phyloP scores from a whole-genome alignment of 805 yeast species.

The Candida lessepsii region DNA sequence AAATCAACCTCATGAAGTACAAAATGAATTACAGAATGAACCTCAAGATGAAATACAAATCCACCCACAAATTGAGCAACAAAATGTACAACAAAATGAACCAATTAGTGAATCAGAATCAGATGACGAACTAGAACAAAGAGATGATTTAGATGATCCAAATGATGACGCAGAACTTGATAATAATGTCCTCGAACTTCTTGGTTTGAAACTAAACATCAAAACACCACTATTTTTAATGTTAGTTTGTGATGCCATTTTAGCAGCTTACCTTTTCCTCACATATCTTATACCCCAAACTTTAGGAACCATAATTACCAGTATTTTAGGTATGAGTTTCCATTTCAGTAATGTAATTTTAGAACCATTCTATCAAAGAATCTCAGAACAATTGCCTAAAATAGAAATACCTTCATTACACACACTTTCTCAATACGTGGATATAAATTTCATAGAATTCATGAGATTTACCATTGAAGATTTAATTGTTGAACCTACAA shows the following conservation, averaged over 20 bases:
- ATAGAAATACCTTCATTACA: not conserved
- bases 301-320: conserved; percentile 32
- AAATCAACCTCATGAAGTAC: too few relatives aligned
- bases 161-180: conserved; percentile 12
- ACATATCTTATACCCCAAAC: conserved; percentile 50
- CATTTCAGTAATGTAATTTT: not conserved
- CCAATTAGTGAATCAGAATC: not conserved
- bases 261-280: conserved; percentile 37
- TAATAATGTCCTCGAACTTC: conserved; percentile 30
- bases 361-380: not conserved
- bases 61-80: too few relatives aligned
- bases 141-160: conserved; percentile 7
- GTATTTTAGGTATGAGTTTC: not conserved
- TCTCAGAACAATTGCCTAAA: not conserved
- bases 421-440: conserved; percentile 1
- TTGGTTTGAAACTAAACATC: conserved; percentile 36
- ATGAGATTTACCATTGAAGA: conserved; percentile 14
- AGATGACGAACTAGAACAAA: not conserved
- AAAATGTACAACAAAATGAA: not conserved
- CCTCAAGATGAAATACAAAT: too few relatives aligned
- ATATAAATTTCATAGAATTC: conserved; percentile 15
- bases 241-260: conserved; percentile 29
- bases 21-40: too few relatives aligned
- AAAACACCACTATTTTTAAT: conserved; percentile 36
- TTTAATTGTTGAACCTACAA: conserved; percentile 20